A percentile compares a stretch with the other conserved stretches of the same genome.
Evolutionary conservation across 805 yeast genomes (phyloP).

Genomic region (Ogataea trehaloabstinens): DNA sequence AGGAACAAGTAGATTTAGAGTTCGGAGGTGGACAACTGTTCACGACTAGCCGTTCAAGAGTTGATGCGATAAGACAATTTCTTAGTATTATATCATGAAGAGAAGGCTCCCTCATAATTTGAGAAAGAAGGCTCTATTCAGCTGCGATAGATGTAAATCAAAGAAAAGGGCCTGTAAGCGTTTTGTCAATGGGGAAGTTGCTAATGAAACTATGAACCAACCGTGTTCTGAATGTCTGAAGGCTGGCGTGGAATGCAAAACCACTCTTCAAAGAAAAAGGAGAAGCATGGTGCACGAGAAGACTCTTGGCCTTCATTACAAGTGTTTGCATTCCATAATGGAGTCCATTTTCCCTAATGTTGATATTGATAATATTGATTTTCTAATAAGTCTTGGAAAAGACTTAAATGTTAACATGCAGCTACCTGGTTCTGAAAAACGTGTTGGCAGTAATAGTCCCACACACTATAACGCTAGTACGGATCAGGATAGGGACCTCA

Average conservation of each 20-base stretch:
- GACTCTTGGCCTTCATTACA: conserved; percentile 4
- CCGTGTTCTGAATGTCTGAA: conserved; percentile 2
- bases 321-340: conserved; percentile 1
- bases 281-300: background rate
- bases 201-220: no score
- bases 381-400: background rate
- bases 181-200: background rate
- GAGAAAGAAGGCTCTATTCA: conserved; percentile 2
- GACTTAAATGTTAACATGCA: background rate
- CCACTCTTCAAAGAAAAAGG: conserved; percentile 3
- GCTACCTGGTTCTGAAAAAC: no score
- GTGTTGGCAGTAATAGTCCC: no score
- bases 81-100: no score
- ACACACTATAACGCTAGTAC: no score
- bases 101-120: conserved; percentile 5
- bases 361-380: conserved; percentile 2
- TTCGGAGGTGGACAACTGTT: no score
- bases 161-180: conserved; percentile 2
- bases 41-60: no score
- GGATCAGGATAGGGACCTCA: no score
- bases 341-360: conserved; percentile 2
- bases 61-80: no score
- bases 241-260: conserved; percentile 3
- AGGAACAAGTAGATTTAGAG: no score
- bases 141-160: conserved; percentile 2